Conservation (phyloP, 768 basidiomycete genomes). For the Amanita muscaria region DNA sequence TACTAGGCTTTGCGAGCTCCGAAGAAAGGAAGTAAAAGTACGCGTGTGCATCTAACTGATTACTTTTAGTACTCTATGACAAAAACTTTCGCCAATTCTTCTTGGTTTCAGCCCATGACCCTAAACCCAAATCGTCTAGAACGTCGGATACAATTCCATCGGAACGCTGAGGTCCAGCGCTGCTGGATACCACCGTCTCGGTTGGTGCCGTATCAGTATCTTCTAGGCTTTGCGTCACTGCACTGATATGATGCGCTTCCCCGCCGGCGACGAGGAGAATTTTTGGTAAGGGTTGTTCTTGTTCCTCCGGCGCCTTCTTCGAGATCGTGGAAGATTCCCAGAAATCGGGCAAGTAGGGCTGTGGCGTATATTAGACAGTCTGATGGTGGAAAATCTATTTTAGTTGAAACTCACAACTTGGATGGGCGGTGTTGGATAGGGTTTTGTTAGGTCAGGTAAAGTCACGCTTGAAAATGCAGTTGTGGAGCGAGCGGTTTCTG, state of each 20-base stretch:
- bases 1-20: too few species aligned
- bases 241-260: slow-evolving; percentile 27
- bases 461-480: slow-evolving; percentile 36
- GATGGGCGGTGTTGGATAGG: slow-evolving; percentile 32
- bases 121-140: slow-evolving; percentile 37
- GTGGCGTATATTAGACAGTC: slow-evolving; percentile 3
- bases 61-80: slow-evolving; percentile 18
- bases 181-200: slow-evolving; percentile 11
- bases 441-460: slow-evolving; percentile 47
- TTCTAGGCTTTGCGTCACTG: slow-evolving; percentile 29
- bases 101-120: slow-evolving; percentile 25
- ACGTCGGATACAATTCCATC: slow-evolving; percentile 37
- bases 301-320: slow-evolving; percentile 13
- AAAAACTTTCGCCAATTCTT: slow-evolving; percentile 23
- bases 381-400: not conserved
- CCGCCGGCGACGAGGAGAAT: slow-evolving; percentile 35
- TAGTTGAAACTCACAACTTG: slow-evolving; percentile 46
- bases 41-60: too few species aligned
- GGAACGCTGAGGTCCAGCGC: slow-evolving; percentile 10
- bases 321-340: slow-evolving; percentile 27
- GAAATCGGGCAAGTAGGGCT: slow-evolving; percentile 42
- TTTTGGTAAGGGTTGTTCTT: slow-evolving; percentile 29
- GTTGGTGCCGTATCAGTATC: slow-evolving; percentile 15
- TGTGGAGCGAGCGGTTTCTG: slow-evolving; percentile 13
- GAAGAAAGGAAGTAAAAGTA: too few species aligned